phyloP scores from a whole-genome alignment of 768 basidiomycete genomes.

The Pleurotus cornucopiae region DNA sequence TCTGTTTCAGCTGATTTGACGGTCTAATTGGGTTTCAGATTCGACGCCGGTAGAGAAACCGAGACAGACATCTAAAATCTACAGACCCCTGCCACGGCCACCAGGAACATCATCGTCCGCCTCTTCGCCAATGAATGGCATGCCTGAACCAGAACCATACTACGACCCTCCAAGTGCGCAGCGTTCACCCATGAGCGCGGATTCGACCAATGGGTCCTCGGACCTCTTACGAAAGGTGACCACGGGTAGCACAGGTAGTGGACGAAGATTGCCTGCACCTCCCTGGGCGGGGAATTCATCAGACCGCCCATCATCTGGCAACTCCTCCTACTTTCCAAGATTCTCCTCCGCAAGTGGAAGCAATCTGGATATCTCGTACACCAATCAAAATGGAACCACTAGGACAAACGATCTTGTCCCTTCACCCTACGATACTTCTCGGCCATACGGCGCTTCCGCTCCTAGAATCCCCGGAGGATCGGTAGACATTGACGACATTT shows the following conservation, averaged over 20 bases:
- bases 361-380: neutral
- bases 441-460: constrained; percentile 5
- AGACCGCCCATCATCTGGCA: constrained; percentile 2
- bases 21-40: neutral
- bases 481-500: neutral
- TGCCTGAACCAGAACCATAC: constrained; percentile 42
- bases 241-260: constrained; percentile 11
- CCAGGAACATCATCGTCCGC: constrained; percentile 30
- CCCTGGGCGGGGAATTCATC: constrained; percentile 13
- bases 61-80: constrained; percentile 18
- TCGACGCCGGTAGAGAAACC: constrained; percentile 12
- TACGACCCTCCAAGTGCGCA: constrained; percentile 18
- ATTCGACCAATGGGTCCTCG: constrained; percentile 17
- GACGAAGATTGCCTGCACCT: constrained; percentile 16
- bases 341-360: constrained; percentile 3
- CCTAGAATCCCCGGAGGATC: constrained; percentile 4
- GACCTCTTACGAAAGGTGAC: constrained; percentile 16
- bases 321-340: neutral
- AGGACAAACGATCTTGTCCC: neutral
- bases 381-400: neutral
- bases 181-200: constrained; percentile 1
- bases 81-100: constrained; percentile 41
- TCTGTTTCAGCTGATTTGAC: constrained; percentile 3
- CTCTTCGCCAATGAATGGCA: constrained; percentile 21
- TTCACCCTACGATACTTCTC: neutral